Evolutionary conservation across 768 basidiomycete genomes (phyloP).

Genomic region (Collybia sordida): DNA sequence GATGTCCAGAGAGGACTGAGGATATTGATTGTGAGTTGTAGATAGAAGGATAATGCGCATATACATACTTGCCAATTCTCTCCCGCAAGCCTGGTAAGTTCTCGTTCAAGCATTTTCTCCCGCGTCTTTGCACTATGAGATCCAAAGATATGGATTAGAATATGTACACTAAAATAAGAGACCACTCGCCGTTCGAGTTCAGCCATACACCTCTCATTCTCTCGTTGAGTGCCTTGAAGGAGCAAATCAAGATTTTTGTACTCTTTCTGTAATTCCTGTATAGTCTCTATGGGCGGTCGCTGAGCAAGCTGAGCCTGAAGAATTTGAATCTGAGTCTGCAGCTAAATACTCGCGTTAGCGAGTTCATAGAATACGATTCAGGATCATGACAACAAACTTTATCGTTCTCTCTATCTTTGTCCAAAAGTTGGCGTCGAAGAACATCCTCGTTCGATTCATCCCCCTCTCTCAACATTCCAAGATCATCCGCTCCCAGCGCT

Average conservation of each 20-base stretch:
- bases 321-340: slow-evolving; percentile 58
- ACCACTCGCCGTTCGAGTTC: slow-evolving; percentile 68
- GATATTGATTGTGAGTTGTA: background rate
- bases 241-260: slow-evolving; percentile 75
- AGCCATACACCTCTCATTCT: slow-evolving; percentile 84
- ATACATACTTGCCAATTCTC: slow-evolving; percentile 78
- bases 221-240: slow-evolving; percentile 77
- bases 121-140: slow-evolving; percentile 54
- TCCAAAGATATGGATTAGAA: background rate
- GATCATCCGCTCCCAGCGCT: slow-evolving; percentile 52
- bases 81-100: slow-evolving; percentile 67
- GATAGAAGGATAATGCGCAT: slow-evolving; percentile 6
- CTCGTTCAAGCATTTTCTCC: slow-evolving; percentile 75
- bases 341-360: slow-evolving; percentile 31
- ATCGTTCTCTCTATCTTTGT: slow-evolving; percentile 71
- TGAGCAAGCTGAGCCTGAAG: slow-evolving; percentile 66
- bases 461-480: slow-evolving; percentile 57
- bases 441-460: slow-evolving; percentile 61
- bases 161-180: background rate
- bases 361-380: background rate
- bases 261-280: slow-evolving; percentile 70
- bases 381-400: slow-evolving; percentile 40
- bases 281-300: slow-evolving; percentile 64
- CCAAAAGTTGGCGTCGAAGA: slow-evolving; percentile 61
- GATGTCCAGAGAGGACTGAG: slow-evolving; percentile 33